Evolutionary conservation across 2,329 filamentous ascomycete genomes (phyloP), one percentile per base, ranked within the genome.

Genomic region (Colletotrichum liaoningense): DNA sequence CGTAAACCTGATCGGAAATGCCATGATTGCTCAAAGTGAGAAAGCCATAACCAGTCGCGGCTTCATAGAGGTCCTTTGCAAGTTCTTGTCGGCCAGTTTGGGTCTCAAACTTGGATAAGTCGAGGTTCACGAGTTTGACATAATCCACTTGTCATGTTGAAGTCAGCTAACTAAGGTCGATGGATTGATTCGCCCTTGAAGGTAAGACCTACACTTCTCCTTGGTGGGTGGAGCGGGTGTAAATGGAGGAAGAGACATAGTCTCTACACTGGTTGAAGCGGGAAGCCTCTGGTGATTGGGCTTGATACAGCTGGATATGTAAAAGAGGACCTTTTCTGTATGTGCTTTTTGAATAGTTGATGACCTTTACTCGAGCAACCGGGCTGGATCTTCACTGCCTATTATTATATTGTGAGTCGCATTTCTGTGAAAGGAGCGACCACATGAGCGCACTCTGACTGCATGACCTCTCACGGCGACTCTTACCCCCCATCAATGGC

Each of bases 31-130:
- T 73, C n/a, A 79, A 56, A 4, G 78, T 79, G 14, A 79, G 60
- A 63, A 79, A 79, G 16, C 78, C 78, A n/a, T 79, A 75, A 67
- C 73, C 75, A 1, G 77, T 79, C 8, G 75, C 75, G 19, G 79
- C 79, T 42, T 81, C 76, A 60, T 77, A 80, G n/a, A 81, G 75
- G 4, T 75, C 63, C 12, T 68, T 74, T 9, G 79, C 78, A 9
- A 83, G 76, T 59, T 77, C 73, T 54, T 79, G 73, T 5, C 77
- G 63, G 22, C 69, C 72, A 2, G 3, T 66, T 5, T 79, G 80
- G 64, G 76, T 73, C 54, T 79, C 77, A 52, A 79, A 79, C 52
- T 77, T 77, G 38, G 77, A 75, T 62, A 79, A 74, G 56, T 79
- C 78, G 42, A 79, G 68, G 55, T 78, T 78, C 8, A 77, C 68